Base-by-base conservation (phyloP, 192 early-diverging fungal genomes). In the Coemansia sp. region DNA sequence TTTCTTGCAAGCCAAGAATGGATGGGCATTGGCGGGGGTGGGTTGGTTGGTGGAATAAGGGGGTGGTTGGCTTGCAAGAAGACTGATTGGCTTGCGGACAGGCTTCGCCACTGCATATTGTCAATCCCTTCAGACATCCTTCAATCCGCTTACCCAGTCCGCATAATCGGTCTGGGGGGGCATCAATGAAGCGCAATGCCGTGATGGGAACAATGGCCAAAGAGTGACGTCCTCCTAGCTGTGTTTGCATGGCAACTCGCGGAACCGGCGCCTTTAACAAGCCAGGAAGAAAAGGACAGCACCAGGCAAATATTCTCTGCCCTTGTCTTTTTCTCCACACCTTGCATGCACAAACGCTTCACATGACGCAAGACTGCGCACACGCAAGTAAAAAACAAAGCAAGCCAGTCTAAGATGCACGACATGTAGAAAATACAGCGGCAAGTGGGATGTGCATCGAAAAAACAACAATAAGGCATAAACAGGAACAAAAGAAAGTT, bases 301-400 rank as follows among this genome's bases (percentile, higher is more conserved):
- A 7, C 50, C 6, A 20, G 50, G 7, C 50, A 22, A 17, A 6
- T 14, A 5, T 22, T 53, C 50, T 20, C 22, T 20, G 5, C 22
- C 50, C 19, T 45, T 45, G 7, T 4, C 13, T 45, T 45, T 8
- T 13, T 10, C 13, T 45, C 13, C 43, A 45, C 7, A 45, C 50
- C 19, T 22, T 53, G 50, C 20, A 49, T 49, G 48, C 48, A 49
- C n/a, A n/a, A 11, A 17, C 19, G 1, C 17, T 56, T n/a, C 56
- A 37, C 56, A 58, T 58, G 56, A 58, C 37, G 13, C 14, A 20
- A 58, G 56, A 12, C 37, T 58, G 56, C 56, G 38, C 56, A 40
- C 56, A 8, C 39, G 5, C 19, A 22, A 58, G 39, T 7, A 22
- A 37, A 17, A 17, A 17, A 56, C 10, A n/a, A 53, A n/a, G 20